These are phyloP conservation scores for Sporothrix phasma DNA, from an alignment of 2,329 filamentous ascomycete species.

Conservation along the genomic window DNA sequence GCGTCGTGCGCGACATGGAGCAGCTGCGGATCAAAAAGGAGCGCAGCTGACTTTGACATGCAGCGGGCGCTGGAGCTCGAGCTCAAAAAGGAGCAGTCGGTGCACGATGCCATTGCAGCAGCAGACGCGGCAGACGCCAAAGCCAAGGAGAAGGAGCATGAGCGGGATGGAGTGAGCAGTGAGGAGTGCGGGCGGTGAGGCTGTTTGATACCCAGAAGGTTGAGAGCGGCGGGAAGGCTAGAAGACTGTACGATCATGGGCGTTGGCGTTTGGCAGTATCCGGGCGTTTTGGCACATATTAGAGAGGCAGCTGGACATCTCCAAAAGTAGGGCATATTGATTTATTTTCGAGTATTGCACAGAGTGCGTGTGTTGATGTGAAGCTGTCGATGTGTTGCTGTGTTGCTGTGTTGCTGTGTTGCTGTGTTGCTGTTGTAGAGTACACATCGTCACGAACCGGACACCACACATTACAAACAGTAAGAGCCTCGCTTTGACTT, in stretches of 20 bases:
- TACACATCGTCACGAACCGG: no score
- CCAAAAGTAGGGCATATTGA: background rate
- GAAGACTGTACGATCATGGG: background rate
- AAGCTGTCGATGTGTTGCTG: background rate
- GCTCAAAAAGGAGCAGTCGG: constrained; percentile 79
- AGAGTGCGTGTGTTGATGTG: no score
- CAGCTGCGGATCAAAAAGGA: constrained; percentile 85
- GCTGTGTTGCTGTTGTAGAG: background rate
- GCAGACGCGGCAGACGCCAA: background rate
- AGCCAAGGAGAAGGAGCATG: background rate
- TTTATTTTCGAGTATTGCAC: background rate
- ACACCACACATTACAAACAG: background rate
- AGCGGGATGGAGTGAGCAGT: background rate
- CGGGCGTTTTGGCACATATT: background rate
- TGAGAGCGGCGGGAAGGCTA: background rate
- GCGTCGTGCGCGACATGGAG: constrained; percentile 89
- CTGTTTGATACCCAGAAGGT: background rate
- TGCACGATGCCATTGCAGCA: constrained; percentile 38
- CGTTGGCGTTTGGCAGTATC: background rate
- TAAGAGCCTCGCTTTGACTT: background rate
- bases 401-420: background rate
- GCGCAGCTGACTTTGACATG: constrained; percentile 83
- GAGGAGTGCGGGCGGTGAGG: background rate
- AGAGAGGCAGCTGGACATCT: background rate
- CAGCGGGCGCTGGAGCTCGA: constrained; percentile 77